Base-by-base conservation (phyloP, 2,329 filamentous ascomycete genomes). In the Ophiostoma australiae region DNA sequence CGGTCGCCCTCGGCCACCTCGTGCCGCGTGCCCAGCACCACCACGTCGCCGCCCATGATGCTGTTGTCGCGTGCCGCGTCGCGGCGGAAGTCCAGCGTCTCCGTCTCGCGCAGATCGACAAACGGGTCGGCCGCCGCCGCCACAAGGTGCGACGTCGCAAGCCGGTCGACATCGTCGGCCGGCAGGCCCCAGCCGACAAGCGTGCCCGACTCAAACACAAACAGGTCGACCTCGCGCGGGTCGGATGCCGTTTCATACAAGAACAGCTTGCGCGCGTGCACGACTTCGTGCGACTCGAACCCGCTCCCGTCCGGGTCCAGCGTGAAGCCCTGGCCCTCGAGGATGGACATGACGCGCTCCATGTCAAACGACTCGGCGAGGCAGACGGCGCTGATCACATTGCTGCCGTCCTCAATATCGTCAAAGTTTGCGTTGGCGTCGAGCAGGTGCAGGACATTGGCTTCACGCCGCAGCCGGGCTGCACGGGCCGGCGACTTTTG, bases 121-220 rank as follows among this genome's bases (percentile, higher is more conserved):
- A 96, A 91, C 1, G 91, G 87, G 69, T 89, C 89, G 74, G 91
- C 86, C 17, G 94, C 92, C 0, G 94, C 93, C 0, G 89, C 86
- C 27, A 92, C 85, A 15, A 98, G 84, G 41, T 91, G 89, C 71
- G 86, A 87, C 10, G 91, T 91, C 5, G 91, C 89, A 33, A 93
- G 81, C 68, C 85, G 86, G 27, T 85, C 85, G 20, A 93, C 90
- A 23, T 93, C 87, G 71, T 90, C 88, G 73, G 93, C 87, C 0
- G 92, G 90, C 1, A 97, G 84, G 5, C 92, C 91, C 95, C 95
- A 99, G 33, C 92, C 90, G 6, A 98, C 95, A 8, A 98, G 86
- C 15, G 94, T 97, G 13, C 95, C 95, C 0, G 94, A 97, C 10
- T 94, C 93, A 75, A 99, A 99, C 71, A 99, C 90, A 78, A 98